Evolutionary conservation across 164 flowering plant genomes (phyloP).

Genomic region (Vitis rotundifolia): DNA sequence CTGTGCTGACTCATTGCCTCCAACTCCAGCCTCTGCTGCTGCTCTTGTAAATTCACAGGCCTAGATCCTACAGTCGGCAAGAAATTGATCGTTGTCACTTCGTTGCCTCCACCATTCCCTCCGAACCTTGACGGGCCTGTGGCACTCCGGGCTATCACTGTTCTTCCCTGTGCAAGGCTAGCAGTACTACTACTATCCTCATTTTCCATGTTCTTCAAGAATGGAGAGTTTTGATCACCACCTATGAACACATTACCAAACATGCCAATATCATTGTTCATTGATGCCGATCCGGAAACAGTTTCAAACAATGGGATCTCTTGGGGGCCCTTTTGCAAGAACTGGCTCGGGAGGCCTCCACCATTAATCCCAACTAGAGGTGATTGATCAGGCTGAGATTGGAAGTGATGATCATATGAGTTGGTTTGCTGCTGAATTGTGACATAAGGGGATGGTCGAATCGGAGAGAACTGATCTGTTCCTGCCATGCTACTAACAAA

Average conservation of each 20-base stretch:
- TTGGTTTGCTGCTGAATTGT: constrained; percentile 11
- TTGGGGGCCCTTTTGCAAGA: constrained; percentile 22
- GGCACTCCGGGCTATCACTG: constrained; percentile 5
- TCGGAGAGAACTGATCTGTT: constrained; percentile 33
- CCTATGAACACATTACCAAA: constrained; percentile 33
- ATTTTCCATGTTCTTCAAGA: constrained; percentile 21
- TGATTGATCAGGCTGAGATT: constrained; percentile 22
- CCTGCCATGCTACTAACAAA: constrained; percentile 39
- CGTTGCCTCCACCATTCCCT: constrained; percentile 7
- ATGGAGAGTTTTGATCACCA: constrained; percentile 12
- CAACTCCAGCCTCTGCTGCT: constrained; percentile 24
- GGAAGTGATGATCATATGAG: constrained; percentile 28
- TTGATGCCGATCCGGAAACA: constrained; percentile 10
- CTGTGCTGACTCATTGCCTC: constrained; percentile 41
- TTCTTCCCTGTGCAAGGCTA: constrained; percentile 5
- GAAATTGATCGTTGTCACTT: constrained; percentile 39
- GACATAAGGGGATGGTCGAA: constrained; percentile 17
- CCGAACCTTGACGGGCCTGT: constrained; percentile 23
- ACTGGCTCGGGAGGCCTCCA: constrained; percentile 22
- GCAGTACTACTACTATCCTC: constrained; percentile 8
- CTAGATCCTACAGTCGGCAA: constrained; percentile 45
- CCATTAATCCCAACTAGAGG: constrained; percentile 16
- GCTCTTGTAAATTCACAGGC: constrained; percentile 26
- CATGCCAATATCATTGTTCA: constrained; percentile 29
- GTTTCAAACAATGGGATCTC: constrained; percentile 25